Base-by-base conservation (phyloP, 2,329 filamentous ascomycete species). In the Clonostachys sp. region DNA sequence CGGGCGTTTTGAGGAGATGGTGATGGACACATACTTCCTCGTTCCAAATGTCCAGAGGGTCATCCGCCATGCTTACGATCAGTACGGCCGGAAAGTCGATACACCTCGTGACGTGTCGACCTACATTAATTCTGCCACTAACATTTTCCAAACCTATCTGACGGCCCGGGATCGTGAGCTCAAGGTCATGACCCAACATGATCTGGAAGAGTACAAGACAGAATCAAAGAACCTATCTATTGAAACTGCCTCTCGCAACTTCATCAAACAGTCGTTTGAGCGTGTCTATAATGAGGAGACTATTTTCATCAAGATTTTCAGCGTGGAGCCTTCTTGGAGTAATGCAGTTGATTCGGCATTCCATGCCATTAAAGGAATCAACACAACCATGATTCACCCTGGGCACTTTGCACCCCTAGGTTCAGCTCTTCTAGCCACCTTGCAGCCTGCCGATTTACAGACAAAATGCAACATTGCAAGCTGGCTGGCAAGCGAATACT, bases 241-340 rank as follows among this genome's bases (percentile, higher is more conserved):
- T 3, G 79, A 83, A 55, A 78, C 78, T 3, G 79, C 78, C 5
- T 72, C 73, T 13, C 70, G 80, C 30, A 82, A 79, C 53, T 79
- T 74, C 47, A 71, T 83, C 51, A 83, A 83, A 57, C 79, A 83
- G 58, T 74, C 70, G 46, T 81, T 82, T 47, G 80, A 83, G 55
- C 72, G 77, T 24, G 73, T 78, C 3, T 78, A 75, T 54, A 74
- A 75, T 48, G 80, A 83, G 55, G 70, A 74, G 24, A 67, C 62
- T 17, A 59, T 83, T 4, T 81, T 83, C 49, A 57, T 67, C 34
- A 77, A 72, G 50, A 66, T 83, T n/a, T 83, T 83, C 51, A 69
- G 70, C 20, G 64, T 83, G 38, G 77, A 81, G 42, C 72, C 77
- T 1, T 67, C 73, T 18, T 81, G 78, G 63, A 79, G 68, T 51